Base-by-base conservation (phyloP, 2,329 filamentous ascomycete genomes). In the Epichloe baconii region DNA sequence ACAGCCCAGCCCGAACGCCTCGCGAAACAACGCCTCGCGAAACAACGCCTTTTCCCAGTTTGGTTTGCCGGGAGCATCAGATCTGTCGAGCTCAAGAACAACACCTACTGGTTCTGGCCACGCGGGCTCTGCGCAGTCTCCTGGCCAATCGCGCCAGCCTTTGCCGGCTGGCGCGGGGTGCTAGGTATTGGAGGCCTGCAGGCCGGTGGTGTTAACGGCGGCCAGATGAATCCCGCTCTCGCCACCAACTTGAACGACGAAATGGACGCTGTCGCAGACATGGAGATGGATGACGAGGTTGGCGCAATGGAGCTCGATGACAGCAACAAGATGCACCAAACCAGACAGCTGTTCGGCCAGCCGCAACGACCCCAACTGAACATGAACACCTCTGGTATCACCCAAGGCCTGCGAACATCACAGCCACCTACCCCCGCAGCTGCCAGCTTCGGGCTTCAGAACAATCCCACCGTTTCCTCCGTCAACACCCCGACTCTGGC, bases 391-490 rank as follows among this genome's bases (percentile, higher is more conserved):
- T 82, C 89, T 19, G 85, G 84, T 44, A 67, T 84, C 54, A 79
- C 79, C 26, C 87, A 93, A 64, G 88, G 85, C 14, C 78, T 96
- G 53, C 84, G 88, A 52, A 87, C 83, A 10, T 94, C 90, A 4
- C 88, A 89, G 56, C 91, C 90, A 1, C 82, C 86, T 4, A 96
- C 91, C 0, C 91, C 91, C 2, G 83, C 85, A 35, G 77, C 87
- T 26, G 79, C 84, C 45, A 82, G 77, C 59, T 88, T 91, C 61
- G 83, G 83, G 47, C 82, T 95, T 58, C 85, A 89, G 64, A 88
- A 95, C 66, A 96, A 96, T 66, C 91, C 91, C 15, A 96, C 90
- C 1, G 91, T 97, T 17, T 98, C 93, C 3, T 96, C 90, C 3
- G 91, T 96, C 51, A 97, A 96, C 66, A 97, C 91, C 0, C 91